These are phyloP conservation scores for Brassica carinata DNA, from an alignment of 345 rosid genomes.

Conservation along the genomic window DNA sequence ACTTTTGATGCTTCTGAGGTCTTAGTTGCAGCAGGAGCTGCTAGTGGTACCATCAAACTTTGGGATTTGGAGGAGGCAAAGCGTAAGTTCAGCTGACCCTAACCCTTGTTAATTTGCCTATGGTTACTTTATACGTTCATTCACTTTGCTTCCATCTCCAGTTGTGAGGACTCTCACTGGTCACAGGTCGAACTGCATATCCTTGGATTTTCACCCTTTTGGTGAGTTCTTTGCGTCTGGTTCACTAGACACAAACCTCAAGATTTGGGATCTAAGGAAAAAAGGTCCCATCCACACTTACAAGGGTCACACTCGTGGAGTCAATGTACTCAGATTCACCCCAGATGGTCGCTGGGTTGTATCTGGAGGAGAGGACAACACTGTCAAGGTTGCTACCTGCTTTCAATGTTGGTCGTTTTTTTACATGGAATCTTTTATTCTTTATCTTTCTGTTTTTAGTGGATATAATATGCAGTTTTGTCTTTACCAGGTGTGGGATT, in stretches of 20 bases:
- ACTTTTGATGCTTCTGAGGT: slow-evolving; percentile 94
- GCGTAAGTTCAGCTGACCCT: slow-evolving; percentile 54
- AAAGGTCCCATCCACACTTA: slow-evolving; percentile 98
- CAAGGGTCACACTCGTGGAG: slow-evolving; percentile 99
- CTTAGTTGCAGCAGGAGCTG: slow-evolving; percentile 96
- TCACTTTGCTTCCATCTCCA: slow-evolving; percentile 21
- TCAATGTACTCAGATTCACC: slow-evolving; percentile 92
- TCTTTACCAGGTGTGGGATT: slow-evolving; percentile 84
- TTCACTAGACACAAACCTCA: slow-evolving; percentile 93
- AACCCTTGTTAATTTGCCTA: neutral
- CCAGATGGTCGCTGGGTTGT: slow-evolving; percentile 99
- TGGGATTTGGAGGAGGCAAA: slow-evolving; percentile 99
- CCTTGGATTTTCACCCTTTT: slow-evolving; percentile 96
- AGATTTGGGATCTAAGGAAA: slow-evolving; percentile 98
- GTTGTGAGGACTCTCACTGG: slow-evolving; percentile 96
- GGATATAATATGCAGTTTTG: no score
- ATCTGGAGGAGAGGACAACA: slow-evolving; percentile 97
- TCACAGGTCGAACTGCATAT: slow-evolving; percentile 95
- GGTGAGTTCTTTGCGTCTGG: slow-evolving; percentile 99
- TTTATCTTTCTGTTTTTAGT: no score
- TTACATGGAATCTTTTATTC: no score
- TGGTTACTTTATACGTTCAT: neutral
- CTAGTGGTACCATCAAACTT: slow-evolving; percentile 95
- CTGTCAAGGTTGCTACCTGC: slow-evolving; percentile 69
- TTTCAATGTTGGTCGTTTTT: neutral